phyloP scores from a whole-genome alignment of 1,139 yeast species.

The Geotrichum candidum region DNA sequence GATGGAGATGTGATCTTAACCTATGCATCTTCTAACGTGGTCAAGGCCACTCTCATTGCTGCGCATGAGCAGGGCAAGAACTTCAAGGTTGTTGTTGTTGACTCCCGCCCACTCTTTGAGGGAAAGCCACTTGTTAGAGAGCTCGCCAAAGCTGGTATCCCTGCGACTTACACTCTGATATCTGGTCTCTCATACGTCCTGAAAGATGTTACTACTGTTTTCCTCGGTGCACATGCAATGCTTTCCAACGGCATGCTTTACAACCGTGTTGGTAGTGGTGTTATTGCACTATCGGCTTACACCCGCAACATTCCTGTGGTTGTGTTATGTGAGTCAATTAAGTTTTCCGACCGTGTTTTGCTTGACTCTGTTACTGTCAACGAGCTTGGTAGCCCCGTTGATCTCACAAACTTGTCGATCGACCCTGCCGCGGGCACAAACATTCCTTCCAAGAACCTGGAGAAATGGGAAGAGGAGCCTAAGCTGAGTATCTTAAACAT shows the following conservation, averaged over 20 bases:
- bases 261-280: conserved; percentile 91
- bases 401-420: conserved; percentile 52
- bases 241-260: conserved; percentile 88
- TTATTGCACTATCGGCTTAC: conserved; percentile 87
- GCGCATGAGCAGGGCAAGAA: conserved; percentile 60
- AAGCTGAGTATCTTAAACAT: conserved; percentile 72
- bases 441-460: conserved; percentile 40
- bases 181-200: conserved; percentile 75
- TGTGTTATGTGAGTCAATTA: conserved; percentile 92
- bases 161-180: conserved; percentile 68
- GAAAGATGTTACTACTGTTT: conserved; percentile 80
- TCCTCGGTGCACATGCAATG: conserved; percentile 96
- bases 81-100: conserved; percentile 81
- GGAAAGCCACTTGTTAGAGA: conserved; percentile 70
- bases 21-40: conserved; percentile 82
- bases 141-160: conserved; percentile 54
- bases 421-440: conserved; percentile 19
- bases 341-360: conserved; percentile 92
- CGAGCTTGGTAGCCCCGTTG: conserved; percentile 85
- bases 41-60: conserved; percentile 65
- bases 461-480: conserved; percentile 59
- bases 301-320: conserved; percentile 86
- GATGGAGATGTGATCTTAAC: conserved; percentile 79
- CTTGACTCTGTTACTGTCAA: conserved; percentile 90
- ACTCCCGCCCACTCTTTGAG: conserved; percentile 93